phyloP scores from a whole-genome alignment of 2,329 filamentous ascomycete genomes.

The Aspergillus novoparasiticus region DNA sequence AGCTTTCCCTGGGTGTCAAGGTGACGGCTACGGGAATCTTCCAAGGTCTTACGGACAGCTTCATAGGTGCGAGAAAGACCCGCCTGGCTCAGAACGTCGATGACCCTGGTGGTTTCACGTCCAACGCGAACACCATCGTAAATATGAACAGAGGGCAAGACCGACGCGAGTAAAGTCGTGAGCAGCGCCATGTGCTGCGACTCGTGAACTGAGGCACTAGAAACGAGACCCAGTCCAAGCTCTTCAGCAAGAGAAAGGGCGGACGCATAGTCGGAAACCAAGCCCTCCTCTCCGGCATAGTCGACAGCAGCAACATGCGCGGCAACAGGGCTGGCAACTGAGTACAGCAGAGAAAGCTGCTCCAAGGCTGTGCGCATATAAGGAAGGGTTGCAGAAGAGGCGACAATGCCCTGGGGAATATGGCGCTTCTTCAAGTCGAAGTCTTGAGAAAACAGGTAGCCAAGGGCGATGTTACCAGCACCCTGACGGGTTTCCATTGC shows the following conservation, averaged over 20 bases:
- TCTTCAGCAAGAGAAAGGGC: conserved; percentile 84
- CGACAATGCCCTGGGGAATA: conserved; percentile 87
- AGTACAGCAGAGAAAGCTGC: conserved; percentile 88
- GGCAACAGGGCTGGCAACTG: conserved; percentile 88
- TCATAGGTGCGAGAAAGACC: conserved; percentile 71
- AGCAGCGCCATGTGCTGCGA: conserved; percentile 94
- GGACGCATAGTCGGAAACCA: conserved; percentile 85
- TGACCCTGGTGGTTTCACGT: conserved; percentile 77
- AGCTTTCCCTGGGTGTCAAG: conserved; percentile 72
- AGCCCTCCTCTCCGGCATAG: conserved; percentile 69
- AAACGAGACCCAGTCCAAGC: conserved; percentile 81
- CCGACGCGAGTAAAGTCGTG: conserved; percentile 74
- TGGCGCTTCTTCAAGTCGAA: conserved; percentile 90
- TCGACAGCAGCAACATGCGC: conserved; percentile 91
- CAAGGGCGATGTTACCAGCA: conserved; percentile 86
- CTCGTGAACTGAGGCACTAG: conserved; percentile 85
- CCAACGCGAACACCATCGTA: conserved; percentile 85
- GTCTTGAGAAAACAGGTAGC: conserved; percentile 97
- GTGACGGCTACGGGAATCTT: conserved; percentile 67
- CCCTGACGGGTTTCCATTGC: conserved; percentile 84
- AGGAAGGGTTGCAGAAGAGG: conserved; percentile 78
- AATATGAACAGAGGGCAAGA: conserved; percentile 82
- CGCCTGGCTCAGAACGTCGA: conserved; percentile 75
- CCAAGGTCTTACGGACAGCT: conserved; percentile 63
- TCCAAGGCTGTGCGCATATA: conserved; percentile 83